Conservation (phyloP, 352 stramenopile species). For the Peronospora farinosa region DNA sequence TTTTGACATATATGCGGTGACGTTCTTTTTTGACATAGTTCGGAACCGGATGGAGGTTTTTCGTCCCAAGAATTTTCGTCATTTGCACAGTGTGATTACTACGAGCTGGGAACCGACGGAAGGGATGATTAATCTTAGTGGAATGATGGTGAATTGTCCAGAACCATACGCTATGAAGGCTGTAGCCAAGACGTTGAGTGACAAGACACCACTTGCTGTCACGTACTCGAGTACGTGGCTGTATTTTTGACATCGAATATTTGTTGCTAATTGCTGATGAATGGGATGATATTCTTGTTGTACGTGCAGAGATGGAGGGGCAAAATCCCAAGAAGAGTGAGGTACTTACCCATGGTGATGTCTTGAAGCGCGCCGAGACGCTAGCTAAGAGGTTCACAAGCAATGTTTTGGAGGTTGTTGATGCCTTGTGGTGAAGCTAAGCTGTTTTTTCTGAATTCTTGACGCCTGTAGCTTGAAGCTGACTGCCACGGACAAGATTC, state of each 20-base stretch:
- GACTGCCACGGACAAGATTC: slow-evolving; percentile 75
- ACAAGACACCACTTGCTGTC: slow-evolving; percentile 67
- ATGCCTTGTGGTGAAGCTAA: neutral
- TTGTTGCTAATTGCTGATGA: neutral
- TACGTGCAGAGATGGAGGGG: slow-evolving; percentile 50
- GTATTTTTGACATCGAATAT: neutral
- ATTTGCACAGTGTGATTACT: slow-evolving; percentile 81
- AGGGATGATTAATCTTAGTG: slow-evolving; percentile 68
- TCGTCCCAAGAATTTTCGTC: slow-evolving; percentile 72
- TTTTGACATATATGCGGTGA: no score
- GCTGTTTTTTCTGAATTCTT: neutral
- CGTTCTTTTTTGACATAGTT: slow-evolving; percentile 28
- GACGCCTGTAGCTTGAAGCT: slow-evolving; percentile 48
- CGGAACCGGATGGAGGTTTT: slow-evolving; percentile 51
- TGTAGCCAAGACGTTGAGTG: slow-evolving; percentile 54
- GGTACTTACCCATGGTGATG: slow-evolving; percentile 70
- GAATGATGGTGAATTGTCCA: slow-evolving; percentile 77
- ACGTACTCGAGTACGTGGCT: slow-evolving; percentile 63
- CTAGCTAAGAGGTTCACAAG: slow-evolving; percentile 59
- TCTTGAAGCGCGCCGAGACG: slow-evolving; percentile 65
- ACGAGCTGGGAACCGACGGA: slow-evolving; percentile 68
- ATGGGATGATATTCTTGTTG: neutral
- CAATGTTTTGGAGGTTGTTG: slow-evolving; percentile 4
- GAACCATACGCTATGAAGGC: slow-evolving; percentile 56
- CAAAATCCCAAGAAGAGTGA: slow-evolving; percentile 78